Base-by-base conservation (phyloP, 257 asterid genomes). In the Solanum infundibuliforme region DNA sequence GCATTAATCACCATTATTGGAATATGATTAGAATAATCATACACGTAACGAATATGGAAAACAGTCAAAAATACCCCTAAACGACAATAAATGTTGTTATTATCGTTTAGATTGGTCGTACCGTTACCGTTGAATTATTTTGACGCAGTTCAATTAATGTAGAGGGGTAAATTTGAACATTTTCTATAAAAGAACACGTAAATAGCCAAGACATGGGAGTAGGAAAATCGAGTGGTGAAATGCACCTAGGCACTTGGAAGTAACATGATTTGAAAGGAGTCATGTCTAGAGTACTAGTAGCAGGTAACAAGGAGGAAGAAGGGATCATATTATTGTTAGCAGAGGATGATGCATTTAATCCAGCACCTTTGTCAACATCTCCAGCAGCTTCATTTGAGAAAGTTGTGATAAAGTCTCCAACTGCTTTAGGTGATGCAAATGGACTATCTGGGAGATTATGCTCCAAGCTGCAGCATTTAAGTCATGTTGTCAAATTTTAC, bases 361-460 rank as follows among this genome's bases (percentile, higher is more conserved):
- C 75, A 68, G 73, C 89, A 87, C 77, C 86, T 86, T 90, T 91
- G 12, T 87, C 94, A 11, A 75, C 86, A 84, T 89, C 93, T 29
- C 85, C 81, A 6, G 27, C 52, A 74, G 86, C 41, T 69, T 87
- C 84, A 52, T 83, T 87, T 20, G 93, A 85, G 76, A 91, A 94
- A 83, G 91, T 89, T 3, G 91, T 89, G 76, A 14, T 16, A 21
- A 74, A 83, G 83, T 89, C 91, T 35, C 92, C 90, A 32, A 85
- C 76, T 5, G 94, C 94, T 90, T 93, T 93, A 0, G 98, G 95
- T 5, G 96, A 93, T 7, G 95, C 96, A 55, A 94, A 94, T 62
- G 98, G 98, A 43, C 95, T 94, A 31, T 94, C 96, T 0, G 98
- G 98, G 69, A 93, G 96, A 91, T 92, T 92, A 91, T 94, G 98